A percentile compares a stretch with the other conserved stretches of the same genome.
These are phyloP conservation scores for Kondoa subrosea DNA, from an alignment of 768 basidiomycete genomes.

Conservation along the genomic window DNA sequence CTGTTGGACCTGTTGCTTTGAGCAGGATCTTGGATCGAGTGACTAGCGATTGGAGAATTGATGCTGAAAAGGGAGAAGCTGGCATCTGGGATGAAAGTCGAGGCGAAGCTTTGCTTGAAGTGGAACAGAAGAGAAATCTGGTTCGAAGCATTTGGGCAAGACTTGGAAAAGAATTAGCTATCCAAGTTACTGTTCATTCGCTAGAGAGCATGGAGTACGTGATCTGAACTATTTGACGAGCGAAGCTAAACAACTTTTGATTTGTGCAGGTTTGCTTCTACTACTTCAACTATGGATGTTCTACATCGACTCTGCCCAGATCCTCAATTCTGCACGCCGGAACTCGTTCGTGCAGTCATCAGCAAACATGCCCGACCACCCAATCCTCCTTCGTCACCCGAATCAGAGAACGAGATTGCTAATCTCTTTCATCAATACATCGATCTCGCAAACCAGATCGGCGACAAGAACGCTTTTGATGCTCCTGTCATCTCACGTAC, in stretches of 20 bases:
- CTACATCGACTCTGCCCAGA: slow-evolving; percentile 17
- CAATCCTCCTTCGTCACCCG: neutral
- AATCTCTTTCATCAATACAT: slow-evolving; percentile 19
- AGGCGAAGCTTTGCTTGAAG: neutral
- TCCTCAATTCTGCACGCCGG: slow-evolving; percentile 6
- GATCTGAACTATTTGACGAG: neutral
- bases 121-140: slow-evolving; percentile 1
- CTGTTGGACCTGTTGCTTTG: neutral
- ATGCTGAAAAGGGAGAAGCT: slow-evolving; percentile 1
- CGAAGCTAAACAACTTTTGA: neutral
- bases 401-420: slow-evolving; percentile 18
- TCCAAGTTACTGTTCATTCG: slow-evolving; percentile 5
- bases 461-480: slow-evolving; percentile 16
- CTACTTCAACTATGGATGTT: slow-evolving; percentile 7
- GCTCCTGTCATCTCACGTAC: slow-evolving; percentile 11
- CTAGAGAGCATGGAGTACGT: slow-evolving; percentile 8
- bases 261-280: neutral
- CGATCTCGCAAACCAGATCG: slow-evolving; percentile 17
- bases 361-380: slow-evolving; percentile 4
- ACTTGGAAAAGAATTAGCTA: neutral
- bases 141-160: neutral
- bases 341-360: slow-evolving; percentile 16
- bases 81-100: slow-evolving; percentile 1
- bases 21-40: slow-evolving; percentile 5
- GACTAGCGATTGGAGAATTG: slow-evolving; percentile 2